Evolutionary conservation across 805 yeast genomes (phyloP), one percentile per base, ranked within the genome.

Genomic region (Wickerhamomyces hampshirensis): DNA sequence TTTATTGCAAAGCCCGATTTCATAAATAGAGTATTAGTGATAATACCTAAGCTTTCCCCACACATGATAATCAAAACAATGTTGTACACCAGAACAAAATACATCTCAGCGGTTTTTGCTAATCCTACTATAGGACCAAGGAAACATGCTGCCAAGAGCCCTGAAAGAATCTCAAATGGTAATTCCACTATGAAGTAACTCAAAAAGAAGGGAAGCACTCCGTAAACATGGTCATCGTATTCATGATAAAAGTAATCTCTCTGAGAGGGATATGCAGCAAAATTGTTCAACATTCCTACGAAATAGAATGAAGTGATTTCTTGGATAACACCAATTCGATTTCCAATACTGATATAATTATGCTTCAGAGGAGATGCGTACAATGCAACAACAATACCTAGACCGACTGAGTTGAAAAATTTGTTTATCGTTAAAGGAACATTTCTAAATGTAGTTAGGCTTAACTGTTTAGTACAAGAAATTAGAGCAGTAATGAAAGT

Each of bases 1-100:
- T 83, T 84, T 13, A 84, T 78, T 0, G 93, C 94, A 50, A 86
- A 75, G 0, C 95, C 95, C 23, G 86, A 72, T 49, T 86, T 87
- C 32, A 66, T 61, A 50, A 87, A 80, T 1, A 82, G 47, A 4
- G 89, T 79, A 51, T 84, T 85, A 39, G 87, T 82, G 33, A 84
- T 69, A 6, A 87, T 83, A 0, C 96, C 96, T 23, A 87, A 63
- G 6, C 91, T 80, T 55, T 87, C 96, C 24, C 96, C 96, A 42
- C 88, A 78, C 44, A 79, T 76, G 13, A 80, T 71, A 17, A 77
- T 69, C 18, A 72, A 61, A 38, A 76, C 62, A 0, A 77, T 47
- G 18, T 75, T 66, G 44, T 77, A 75, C 15, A 76, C 69, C 47
- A 80, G 64, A 0, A 80, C 69, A 48, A 88, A 86, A 50, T 73